These are phyloP conservation scores for Penicillium sclerotigenum DNA, from an alignment of 2,329 filamentous ascomycete species.

Conservation along the genomic window DNA sequence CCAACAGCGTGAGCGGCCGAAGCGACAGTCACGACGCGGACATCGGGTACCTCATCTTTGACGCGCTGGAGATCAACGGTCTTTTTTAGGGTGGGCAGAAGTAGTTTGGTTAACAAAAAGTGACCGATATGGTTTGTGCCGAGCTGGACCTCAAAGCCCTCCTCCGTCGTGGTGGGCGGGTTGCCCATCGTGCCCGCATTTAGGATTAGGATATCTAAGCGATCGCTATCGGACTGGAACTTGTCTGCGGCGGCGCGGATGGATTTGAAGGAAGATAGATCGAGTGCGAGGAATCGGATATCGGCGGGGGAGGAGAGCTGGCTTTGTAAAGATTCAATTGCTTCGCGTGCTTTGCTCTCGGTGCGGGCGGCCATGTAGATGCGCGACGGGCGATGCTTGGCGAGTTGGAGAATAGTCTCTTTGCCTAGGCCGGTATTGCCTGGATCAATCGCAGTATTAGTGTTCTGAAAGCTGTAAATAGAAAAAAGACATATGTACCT, in stretches of 20 bases:
- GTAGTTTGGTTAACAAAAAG: conserved; percentile 45
- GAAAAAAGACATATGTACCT: conserved; percentile 31
- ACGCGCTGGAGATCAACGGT: conserved; percentile 29
- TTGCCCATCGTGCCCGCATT: conserved; percentile 50
- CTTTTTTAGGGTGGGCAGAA: conserved; percentile 41
- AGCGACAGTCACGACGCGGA: conserved; percentile 36
- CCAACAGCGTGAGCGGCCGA: conserved; percentile 38
- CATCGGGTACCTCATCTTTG: conserved; percentile 31
- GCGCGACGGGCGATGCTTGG: conserved; percentile 50
- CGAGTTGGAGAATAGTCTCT: conserved; percentile 48
- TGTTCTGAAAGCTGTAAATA: background rate
- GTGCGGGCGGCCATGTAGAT: conserved; percentile 56
- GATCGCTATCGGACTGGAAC: conserved; percentile 41
- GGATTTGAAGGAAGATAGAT: conserved; percentile 51
- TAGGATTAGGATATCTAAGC: conserved; percentile 47
- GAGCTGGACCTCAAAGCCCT: conserved; percentile 46
- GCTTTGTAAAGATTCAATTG: conserved; percentile 44
- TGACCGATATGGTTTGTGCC: conserved; percentile 50
- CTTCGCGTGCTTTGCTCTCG: conserved; percentile 41
- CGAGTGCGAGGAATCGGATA: conserved; percentile 48
- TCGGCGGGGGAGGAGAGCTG: conserved; percentile 33
- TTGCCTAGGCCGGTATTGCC: conserved; percentile 49
- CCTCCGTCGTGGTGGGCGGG: conserved; percentile 36
- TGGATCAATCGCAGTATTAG: conserved; percentile 14
- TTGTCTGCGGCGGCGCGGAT: conserved; percentile 45